phyloP scores from a whole-genome alignment of 1,139 yeast genomes.

The Blastobotrys malaysiensis region DNA sequence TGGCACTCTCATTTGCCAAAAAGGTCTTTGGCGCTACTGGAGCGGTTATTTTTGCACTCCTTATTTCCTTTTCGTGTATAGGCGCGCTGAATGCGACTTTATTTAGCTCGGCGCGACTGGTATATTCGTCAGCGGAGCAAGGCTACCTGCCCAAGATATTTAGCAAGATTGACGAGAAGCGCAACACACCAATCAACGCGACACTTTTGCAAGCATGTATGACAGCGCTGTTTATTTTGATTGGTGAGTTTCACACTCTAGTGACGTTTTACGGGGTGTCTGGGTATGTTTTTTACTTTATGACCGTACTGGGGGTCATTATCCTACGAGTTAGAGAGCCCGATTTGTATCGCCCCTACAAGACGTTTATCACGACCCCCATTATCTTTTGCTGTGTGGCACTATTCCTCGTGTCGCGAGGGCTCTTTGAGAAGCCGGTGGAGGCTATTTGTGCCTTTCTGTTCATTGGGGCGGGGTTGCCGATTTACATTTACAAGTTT shows the following conservation, averaged over 20 bases:
- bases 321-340: slow-evolving; percentile 35
- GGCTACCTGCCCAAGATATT: slow-evolving; percentile 34
- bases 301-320: slow-evolving; percentile 37
- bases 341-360: slow-evolving; percentile 35
- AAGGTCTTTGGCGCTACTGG: slow-evolving; percentile 31
- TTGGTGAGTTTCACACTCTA: slow-evolving; percentile 36
- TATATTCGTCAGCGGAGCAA: slow-evolving; percentile 36
- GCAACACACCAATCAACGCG: slow-evolving; percentile 36
- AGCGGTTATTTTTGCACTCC: slow-evolving; percentile 31
- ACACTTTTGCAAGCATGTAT: slow-evolving; percentile 31
- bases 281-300: slow-evolving; percentile 37
- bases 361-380: slow-evolving; percentile 36
- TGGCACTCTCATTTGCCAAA: slow-evolving; percentile 35
- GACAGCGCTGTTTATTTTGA: slow-evolving; percentile 31
- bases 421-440: slow-evolving; percentile 34
- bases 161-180: slow-evolving; percentile 23
- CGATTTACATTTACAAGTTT: slow-evolving; percentile 28
- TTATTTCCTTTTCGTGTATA: slow-evolving; percentile 37
- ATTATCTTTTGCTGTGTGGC: slow-evolving; percentile 37
- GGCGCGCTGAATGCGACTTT: slow-evolving; percentile 40
- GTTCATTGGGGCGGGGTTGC: slow-evolving; percentile 33
- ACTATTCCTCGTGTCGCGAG: slow-evolving; percentile 33
- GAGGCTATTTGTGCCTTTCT: slow-evolving; percentile 28
- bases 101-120: slow-evolving; percentile 36
- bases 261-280: slow-evolving; percentile 40